phyloP scores from a whole-genome alignment of 176 grass and related monocot species.

The Triticum timopheevii region DNA sequence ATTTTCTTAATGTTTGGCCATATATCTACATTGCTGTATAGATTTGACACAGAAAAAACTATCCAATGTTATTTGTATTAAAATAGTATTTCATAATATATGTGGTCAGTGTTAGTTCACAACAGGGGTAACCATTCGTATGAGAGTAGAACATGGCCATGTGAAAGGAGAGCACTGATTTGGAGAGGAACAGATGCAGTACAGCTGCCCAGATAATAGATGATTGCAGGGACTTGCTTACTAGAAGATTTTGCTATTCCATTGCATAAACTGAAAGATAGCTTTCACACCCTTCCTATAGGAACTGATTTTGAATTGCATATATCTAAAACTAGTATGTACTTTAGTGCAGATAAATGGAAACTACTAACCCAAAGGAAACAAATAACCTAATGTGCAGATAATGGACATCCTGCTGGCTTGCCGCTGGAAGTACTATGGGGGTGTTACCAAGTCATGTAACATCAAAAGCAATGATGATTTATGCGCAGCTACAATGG shows the following conservation, averaged over 20 bases:
- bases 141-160: too few relatives aligned
- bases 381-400: neutral
- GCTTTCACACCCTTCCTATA: neutral
- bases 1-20: too few relatives aligned
- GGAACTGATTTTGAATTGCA: neutral
- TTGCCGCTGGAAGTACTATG: constrained; percentile 5
- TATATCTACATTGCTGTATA: too few relatives aligned
- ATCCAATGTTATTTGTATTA: too few relatives aligned
- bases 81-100: too few relatives aligned
- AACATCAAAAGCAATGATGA: constrained; percentile 9
- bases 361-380: neutral
- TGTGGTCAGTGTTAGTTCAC: too few relatives aligned
- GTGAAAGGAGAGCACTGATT: too few relatives aligned
- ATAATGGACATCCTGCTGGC: neutral
- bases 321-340: neutral
- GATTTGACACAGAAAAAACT: too few relatives aligned
- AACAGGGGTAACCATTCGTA: too few relatives aligned
- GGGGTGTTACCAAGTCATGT: constrained; percentile 15
- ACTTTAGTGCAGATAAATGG: neutral
- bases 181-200: too few relatives aligned
- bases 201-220: neutral
- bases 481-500: constrained; percentile 13
- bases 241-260: neutral
- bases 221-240: neutral
- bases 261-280: neutral